A percentile compares a stretch with the other conserved stretches of the same genome.
Conservation (phyloP, 2,329 filamentous ascomycete genomes). For the Trichoderma koningii region DNA sequence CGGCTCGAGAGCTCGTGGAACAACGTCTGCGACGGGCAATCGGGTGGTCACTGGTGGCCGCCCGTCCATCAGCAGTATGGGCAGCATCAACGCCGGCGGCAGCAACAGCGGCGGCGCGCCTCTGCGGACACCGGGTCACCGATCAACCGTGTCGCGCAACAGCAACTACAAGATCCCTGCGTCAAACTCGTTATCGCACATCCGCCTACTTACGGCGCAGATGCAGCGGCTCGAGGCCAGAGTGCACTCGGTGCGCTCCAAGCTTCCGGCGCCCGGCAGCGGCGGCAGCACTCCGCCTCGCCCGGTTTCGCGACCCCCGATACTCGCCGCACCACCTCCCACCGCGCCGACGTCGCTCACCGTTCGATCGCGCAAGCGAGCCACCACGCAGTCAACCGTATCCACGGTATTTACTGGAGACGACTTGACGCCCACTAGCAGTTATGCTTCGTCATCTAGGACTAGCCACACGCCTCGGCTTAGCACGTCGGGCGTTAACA, state of each 20-base stretch:
- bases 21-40: not conserved
- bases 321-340: conserved; percentile 41
- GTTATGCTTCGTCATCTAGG: conserved; percentile 40
- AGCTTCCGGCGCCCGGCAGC: conserved; percentile 74
- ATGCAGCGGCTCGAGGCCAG: conserved; percentile 96
- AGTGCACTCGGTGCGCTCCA: conserved; percentile 88
- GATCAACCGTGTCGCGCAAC: conserved; percentile 59
- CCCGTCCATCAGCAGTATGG: conserved; percentile 39
- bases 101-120: conserved; percentile 45
- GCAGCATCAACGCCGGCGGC: not conserved
- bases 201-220: conserved; percentile 89
- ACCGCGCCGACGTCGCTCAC: conserved; percentile 60
- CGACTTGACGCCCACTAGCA: conserved; percentile 53
- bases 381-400: conserved; percentile 56
- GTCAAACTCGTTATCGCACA: conserved; percentile 81
- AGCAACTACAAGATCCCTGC: conserved; percentile 54
- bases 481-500: conserved; percentile 63
- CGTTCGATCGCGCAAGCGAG: conserved; percentile 70
- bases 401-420: conserved; percentile 55
- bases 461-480: conserved; percentile 59
- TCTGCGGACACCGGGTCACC: conserved; percentile 51
- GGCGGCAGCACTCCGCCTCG: conserved; percentile 68
- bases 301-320: conserved; percentile 67
- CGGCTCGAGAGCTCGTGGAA: conserved; percentile 53
- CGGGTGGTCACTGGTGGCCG: conserved; percentile 40